These are phyloP conservation scores for Pythium sp. DNA, from an alignment of 352 stramenopile species.

Conservation along the genomic window DNA sequence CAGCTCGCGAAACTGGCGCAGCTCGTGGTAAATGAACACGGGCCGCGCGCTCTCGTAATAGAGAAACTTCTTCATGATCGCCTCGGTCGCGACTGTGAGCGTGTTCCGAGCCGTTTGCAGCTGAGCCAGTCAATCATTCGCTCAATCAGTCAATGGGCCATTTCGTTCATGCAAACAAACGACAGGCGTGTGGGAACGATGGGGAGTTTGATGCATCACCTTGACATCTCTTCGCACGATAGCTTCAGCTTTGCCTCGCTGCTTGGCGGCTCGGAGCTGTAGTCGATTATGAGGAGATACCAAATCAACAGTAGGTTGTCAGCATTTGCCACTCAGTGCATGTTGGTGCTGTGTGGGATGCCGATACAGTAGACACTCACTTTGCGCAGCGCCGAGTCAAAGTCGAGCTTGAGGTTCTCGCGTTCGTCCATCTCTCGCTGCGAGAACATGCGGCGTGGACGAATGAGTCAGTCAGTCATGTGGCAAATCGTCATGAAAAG, in stretches of 20 bases:
- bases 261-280: slow-evolving; percentile 24
- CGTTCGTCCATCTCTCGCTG: slow-evolving; percentile 30
- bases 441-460: background rate
- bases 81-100: slow-evolving; percentile 16
- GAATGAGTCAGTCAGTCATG: background rate
- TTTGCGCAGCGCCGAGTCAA: slow-evolving; percentile 29
- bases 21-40: slow-evolving; percentile 26
- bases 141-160: background rate
- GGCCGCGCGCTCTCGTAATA: slow-evolving; percentile 25
- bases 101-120: slow-evolving; percentile 20
- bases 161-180: background rate
- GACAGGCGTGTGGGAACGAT: background rate
- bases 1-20: slow-evolving; percentile 27
- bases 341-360: background rate
- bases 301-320: background rate
- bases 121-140: slow-evolving; percentile 8
- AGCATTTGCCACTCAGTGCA: background rate
- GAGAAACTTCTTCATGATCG: slow-evolving; percentile 24
- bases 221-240: slow-evolving; percentile 33
- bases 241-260: slow-evolving; percentile 21
- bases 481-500: background rate
- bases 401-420: slow-evolving; percentile 33
- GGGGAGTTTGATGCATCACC: slow-evolving; percentile 6
- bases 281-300: background rate
- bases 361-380: background rate